Percentiles rank a stretch among this genome's conserved stretches.
Conservation (phyloP, 345 rosid genomes). For the Arabis hirsuta region DNA sequence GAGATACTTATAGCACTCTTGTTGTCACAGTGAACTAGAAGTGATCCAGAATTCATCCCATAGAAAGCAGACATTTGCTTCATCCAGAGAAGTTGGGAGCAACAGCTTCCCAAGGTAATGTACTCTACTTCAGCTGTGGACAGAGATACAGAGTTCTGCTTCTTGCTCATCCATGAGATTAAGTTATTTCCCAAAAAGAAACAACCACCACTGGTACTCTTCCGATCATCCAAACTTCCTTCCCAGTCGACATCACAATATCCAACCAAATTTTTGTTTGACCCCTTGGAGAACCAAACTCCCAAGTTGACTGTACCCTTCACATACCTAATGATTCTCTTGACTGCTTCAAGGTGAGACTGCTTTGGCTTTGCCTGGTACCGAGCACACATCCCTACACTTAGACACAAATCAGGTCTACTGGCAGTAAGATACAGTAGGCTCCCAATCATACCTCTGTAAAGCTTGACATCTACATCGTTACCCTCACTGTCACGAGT, state of each 20-base stretch:
- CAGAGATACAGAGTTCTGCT: too few relatives aligned
- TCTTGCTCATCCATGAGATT: too few relatives aligned
- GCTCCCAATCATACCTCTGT: not conserved
- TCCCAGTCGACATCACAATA: not conserved
- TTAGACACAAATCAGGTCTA: not conserved
- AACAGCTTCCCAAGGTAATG: too few relatives aligned
- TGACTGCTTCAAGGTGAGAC: not conserved
- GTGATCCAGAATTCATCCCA: too few relatives aligned
- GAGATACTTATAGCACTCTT: too few relatives aligned
- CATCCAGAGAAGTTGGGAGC: too few relatives aligned
- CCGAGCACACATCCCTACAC: not conserved
- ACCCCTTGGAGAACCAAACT: not conserved
- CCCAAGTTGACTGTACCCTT: not conserved
- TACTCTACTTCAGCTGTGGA: too few relatives aligned
- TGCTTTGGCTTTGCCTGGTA: not conserved
- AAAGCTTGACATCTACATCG: not conserved
- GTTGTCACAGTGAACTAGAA: too few relatives aligned
- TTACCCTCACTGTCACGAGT: too few relatives aligned
- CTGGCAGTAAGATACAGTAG: not conserved
- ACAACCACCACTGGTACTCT: too few relatives aligned
- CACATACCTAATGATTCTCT: not conserved
- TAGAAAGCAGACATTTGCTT: too few relatives aligned
- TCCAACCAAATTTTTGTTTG: not conserved
- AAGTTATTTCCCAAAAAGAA: too few relatives aligned
- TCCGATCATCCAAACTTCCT: not conserved